Conservation (phyloP, 345 rosid genomes). For the Eucalyptus cloeziana region DNA sequence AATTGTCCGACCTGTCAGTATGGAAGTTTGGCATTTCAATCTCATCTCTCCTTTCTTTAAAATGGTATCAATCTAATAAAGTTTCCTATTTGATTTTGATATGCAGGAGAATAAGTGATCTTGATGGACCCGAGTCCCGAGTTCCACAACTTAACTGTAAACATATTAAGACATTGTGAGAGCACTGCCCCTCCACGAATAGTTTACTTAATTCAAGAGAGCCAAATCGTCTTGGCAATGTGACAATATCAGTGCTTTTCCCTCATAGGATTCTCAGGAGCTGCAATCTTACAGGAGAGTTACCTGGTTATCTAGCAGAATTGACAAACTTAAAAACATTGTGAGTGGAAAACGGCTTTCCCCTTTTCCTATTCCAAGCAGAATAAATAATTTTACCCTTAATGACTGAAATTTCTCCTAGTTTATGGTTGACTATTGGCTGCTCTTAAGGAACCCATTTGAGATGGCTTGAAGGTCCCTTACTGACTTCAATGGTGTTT, state of each 20-base stretch:
- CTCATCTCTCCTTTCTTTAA: not conserved
- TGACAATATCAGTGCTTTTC: not conserved
- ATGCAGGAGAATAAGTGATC: conserved; percentile 3
- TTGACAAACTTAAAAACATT: not conserved
- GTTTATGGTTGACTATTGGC: not conserved
- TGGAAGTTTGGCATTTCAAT: not conserved
- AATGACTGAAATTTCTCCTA: not conserved
- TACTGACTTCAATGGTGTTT: not conserved
- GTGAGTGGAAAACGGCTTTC: conserved; percentile 18
- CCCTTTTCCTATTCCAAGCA: not conserved
- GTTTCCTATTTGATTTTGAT: not conserved
- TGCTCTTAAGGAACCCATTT: not conserved
- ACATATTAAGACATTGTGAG: not conserved
- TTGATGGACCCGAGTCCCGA: not conserved
- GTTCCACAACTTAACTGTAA: not conserved
- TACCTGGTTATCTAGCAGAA: conserved; percentile 27
- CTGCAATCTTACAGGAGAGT: conserved; percentile 30
- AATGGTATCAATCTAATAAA: too few species aligned
- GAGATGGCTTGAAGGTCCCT: not conserved
- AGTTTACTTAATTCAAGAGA: not conserved
- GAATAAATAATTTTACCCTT: not conserved
- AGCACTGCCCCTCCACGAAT: not conserved
- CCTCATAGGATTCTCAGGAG: conserved; percentile 33
- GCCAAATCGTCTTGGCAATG: not conserved
- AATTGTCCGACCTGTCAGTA: not conserved